phyloP scores from a whole-genome alignment of 179 eudicot genomes.

The Nepenthes alata region DNA sequence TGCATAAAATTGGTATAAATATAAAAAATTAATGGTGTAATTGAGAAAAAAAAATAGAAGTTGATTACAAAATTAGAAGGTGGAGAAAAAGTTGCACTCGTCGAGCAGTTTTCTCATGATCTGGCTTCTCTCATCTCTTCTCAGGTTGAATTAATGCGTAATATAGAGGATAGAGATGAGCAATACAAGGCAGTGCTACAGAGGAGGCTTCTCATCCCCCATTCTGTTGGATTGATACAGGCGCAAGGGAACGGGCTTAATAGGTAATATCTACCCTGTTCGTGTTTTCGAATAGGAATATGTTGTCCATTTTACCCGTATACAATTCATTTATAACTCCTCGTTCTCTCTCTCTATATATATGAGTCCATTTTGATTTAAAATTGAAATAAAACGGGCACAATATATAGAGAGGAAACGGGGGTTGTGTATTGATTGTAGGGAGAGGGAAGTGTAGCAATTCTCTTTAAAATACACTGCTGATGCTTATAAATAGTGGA shows the following conservation, averaged over 20 bases:
- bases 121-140: neutral
- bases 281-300: too few species aligned
- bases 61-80: neutral
- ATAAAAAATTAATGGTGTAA: neutral
- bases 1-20: neutral
- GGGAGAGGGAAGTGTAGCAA: too few species aligned
- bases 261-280: neutral
- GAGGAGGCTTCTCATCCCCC: conserved; percentile 30
- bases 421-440: too few species aligned
- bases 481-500: too few species aligned
- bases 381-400: too few species aligned
- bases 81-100: neutral
- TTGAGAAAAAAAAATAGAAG: neutral
- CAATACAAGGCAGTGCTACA: conserved; percentile 27
- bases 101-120: neutral
- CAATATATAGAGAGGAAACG: too few species aligned
- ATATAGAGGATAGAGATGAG: conserved; percentile 29
- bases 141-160: conserved; percentile 36
- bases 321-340: too few species aligned
- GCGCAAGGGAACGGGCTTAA: conserved; percentile 17
- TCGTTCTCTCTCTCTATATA: too few species aligned
- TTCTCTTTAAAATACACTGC: too few species aligned
- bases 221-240: conserved; percentile 25
- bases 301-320: too few species aligned
- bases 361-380: too few species aligned